These are phyloP conservation scores for Xylariaceae sp. DNA, from an alignment of 2,329 filamentous ascomycete species.

Conservation along the genomic window DNA sequence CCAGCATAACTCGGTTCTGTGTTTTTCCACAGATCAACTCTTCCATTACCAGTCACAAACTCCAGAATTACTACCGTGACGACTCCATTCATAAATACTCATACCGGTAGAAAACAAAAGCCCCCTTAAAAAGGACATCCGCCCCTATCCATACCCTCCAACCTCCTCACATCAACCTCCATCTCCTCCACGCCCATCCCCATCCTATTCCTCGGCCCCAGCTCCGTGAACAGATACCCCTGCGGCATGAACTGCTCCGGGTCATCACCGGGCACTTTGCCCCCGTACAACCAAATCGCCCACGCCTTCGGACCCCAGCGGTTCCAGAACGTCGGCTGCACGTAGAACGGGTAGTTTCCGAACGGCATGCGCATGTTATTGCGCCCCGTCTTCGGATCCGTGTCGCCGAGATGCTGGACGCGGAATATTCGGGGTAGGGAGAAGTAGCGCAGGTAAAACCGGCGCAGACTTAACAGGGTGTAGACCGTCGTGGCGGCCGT, in stretches of 20 bases:
- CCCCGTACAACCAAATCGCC: constrained; percentile 41
- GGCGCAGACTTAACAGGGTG: constrained; percentile 46
- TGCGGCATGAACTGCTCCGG: constrained; percentile 39
- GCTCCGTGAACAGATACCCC: constrained; percentile 52
- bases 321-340: constrained; percentile 53
- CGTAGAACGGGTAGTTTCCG: constrained; percentile 61
- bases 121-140: constrained; percentile 29
- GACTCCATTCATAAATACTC: background rate
- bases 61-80: background rate
- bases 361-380: constrained; percentile 45
- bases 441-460: constrained; percentile 53
- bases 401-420: constrained; percentile 39
- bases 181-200: constrained; percentile 48
- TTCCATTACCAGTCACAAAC: background rate
- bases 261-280: constrained; percentile 42
- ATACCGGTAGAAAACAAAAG: background rate
- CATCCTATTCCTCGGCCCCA: constrained; percentile 55
- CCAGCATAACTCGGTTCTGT: too few species aligned
- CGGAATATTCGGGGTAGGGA: constrained; percentile 50
- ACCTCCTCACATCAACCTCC: constrained; percentile 35
- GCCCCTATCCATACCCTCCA: constrained; percentile 31
- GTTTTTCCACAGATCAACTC: too few species aligned
- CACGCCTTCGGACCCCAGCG: constrained; percentile 56
- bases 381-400: constrained; percentile 49
- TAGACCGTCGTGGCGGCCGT: constrained; percentile 39